A percentile compares a stretch with the other conserved stretches of the same genome.
These are phyloP conservation scores for Dicorynia guianensis DNA, from an alignment of 306 rosid genomes.

Conservation along the genomic window DNA sequence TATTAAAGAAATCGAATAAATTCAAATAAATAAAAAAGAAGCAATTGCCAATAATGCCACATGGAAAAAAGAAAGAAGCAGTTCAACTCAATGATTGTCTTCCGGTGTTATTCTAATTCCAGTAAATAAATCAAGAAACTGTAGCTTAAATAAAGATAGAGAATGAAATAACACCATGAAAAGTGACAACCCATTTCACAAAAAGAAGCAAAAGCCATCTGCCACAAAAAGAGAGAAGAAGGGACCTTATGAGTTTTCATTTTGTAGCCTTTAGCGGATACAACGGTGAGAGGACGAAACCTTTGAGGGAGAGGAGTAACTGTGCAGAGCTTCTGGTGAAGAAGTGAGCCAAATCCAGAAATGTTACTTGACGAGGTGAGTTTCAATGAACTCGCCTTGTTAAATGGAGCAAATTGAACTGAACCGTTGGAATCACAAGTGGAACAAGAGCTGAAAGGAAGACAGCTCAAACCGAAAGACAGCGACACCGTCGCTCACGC, in stretches of 20 bases:
- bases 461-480: constrained; percentile 48
- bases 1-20: constrained; percentile 29
- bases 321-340: constrained; percentile 47
- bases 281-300: constrained; percentile 67
- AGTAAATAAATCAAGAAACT: not conserved
- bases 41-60: not conserved
- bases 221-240: constrained; percentile 1
- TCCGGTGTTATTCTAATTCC: constrained; percentile 4
- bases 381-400: constrained; percentile 48
- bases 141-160: not conserved
- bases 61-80: not conserved
- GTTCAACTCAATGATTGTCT: not conserved
- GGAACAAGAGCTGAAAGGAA: constrained; percentile 39
- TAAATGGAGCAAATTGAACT: constrained; percentile 45
- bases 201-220: not conserved
- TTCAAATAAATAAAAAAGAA: not conserved
- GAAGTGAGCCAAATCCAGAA: constrained; percentile 56
- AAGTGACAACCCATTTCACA: not conserved
- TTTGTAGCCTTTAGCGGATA: constrained; percentile 87
- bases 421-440: constrained; percentile 48
- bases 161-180: not conserved
- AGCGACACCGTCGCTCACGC: constrained; percentile 57
- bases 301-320: constrained; percentile 38
- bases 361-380: constrained; percentile 60
- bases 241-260: constrained; percentile 94